Percentiles rank a stretch among this genome's conserved stretches.
These are phyloP conservation scores for Epichloe sp. DNA, from an alignment of 2,329 filamentous ascomycete genomes.

Conservation along the genomic window DNA sequence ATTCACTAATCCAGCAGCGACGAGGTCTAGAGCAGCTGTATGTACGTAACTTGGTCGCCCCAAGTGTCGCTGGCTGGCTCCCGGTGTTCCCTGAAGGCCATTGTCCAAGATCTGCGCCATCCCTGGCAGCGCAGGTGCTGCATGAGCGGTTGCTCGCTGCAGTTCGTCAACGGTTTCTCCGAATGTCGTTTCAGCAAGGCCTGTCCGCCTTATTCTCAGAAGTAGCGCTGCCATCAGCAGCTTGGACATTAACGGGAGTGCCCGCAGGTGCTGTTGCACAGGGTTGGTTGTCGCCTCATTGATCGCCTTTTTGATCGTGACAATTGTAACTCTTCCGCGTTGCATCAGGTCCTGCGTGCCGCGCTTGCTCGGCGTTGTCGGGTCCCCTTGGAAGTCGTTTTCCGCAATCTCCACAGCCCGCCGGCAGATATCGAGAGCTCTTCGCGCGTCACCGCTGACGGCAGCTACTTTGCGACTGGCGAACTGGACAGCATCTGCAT, in stretches of 20 bases:
- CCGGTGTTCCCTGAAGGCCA: conserved; percentile 15
- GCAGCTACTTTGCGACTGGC: conserved; percentile 93
- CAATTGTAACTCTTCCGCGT: conserved; percentile 65
- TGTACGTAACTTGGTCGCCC: conserved; percentile 36
- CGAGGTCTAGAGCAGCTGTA: conserved; percentile 65
- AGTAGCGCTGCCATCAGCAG: conserved; percentile 75
- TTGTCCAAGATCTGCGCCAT: conserved; percentile 23
- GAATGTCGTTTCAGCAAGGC: conserved; percentile 74
- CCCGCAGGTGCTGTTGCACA: conserved; percentile 75
- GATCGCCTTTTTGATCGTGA: conserved; percentile 87
- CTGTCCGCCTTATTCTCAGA: conserved; percentile 65
- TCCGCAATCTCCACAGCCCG: conserved; percentile 93
- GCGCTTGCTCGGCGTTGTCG: conserved; percentile 49
- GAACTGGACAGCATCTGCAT: conserved; percentile 88
- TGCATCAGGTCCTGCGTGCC: conserved; percentile 15
- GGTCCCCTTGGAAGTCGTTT: conserved; percentile 41
- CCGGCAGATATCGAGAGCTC: conserved; percentile 88
- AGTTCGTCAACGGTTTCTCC: conserved; percentile 79
- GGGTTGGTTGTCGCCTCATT: conserved; percentile 90
- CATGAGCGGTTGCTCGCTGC: conserved; percentile 24
- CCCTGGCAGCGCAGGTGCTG: conserved; percentile 21
- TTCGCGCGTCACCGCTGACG: conserved; percentile 83
- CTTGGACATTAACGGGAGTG: conserved; percentile 70
- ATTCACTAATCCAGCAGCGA: conserved; percentile 77
- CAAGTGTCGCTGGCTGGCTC: conserved; percentile 16